Evolutionary conservation across 805 yeast species (phyloP), one percentile per base, ranked within the genome.

Genomic region (Candida montana): DNA sequence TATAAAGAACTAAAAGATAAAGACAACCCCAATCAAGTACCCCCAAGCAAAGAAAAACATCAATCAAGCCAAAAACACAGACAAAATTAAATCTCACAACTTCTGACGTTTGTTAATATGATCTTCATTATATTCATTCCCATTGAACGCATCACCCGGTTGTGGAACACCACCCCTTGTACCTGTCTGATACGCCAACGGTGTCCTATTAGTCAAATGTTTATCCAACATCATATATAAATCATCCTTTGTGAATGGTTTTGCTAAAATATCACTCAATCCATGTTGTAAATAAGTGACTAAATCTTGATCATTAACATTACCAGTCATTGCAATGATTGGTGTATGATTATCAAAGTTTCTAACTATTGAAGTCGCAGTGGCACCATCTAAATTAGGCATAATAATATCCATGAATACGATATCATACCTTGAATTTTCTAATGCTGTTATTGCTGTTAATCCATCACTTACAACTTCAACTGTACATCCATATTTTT

Each of bases 391-490:
- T 52, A 85, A 62, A 58, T 83, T 84, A 11, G 95, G 95, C 93
- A 85, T 85, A 18, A 85, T 91, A 39, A 85, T 85, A 63, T 85
- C 95, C 95, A 85, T 85, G 33, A 85, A 61, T 1, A 85, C 91
- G 44, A 85, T 65, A 61, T 83, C 95, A 54, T 80, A 85, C 51
- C 81, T 75, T 28, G 77, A 75, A 38, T 77, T 76, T 56, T 82
- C 90, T 24, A 84, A 75, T 0, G 80, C 82, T 27, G 79, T 74
- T 33, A 93, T 88, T 3, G 96, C 96, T 28, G 86, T 81, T 10
- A 91, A 64, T 0, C 99, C 99, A 64, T 91, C 97, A 5, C 88
- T 83, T 0, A 87, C 97, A 16, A 89, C 87, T 35, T 93, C 91
- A 5, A 91, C 96, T 12, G 88, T 80, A 60, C 96, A 90, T 0